phyloP scores from a whole-genome alignment of 257 asterid genomes.

The Solanum acaule region DNA sequence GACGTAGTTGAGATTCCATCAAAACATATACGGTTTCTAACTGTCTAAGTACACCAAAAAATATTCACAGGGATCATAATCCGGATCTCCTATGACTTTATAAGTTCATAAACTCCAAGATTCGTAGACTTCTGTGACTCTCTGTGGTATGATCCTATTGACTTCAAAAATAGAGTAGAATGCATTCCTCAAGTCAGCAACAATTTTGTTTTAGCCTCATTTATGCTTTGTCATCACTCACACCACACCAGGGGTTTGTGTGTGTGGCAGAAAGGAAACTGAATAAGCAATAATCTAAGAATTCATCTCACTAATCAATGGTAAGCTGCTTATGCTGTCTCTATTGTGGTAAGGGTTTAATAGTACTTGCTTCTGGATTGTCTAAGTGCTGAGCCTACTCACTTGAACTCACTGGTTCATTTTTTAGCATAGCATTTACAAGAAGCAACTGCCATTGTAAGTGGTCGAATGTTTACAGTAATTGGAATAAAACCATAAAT shows the following conservation, averaged over 20 bases:
- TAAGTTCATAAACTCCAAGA: neutral
- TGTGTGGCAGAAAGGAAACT: neutral
- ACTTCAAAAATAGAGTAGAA: neutral
- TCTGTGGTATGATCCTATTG: neutral
- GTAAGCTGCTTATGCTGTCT: neutral
- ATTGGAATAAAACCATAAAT: neutral
- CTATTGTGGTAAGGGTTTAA: neutral
- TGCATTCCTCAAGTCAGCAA: neutral
- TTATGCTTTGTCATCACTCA: neutral
- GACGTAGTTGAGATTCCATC: neutral
- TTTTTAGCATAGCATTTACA: neutral
- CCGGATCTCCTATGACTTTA: neutral
- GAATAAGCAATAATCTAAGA: neutral
- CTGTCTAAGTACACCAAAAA: neutral
- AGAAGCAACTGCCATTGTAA: neutral
- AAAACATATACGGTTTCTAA: neutral
- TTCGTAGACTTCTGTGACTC: neutral
- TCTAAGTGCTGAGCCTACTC: neutral
- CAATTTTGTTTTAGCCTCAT: neutral
- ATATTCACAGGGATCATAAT: neutral
- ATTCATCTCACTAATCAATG: neutral
- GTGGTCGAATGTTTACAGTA: neutral
- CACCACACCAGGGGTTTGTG: neutral
- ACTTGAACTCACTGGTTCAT: neutral
- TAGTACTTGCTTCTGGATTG: neutral